Base-by-base conservation (phyloP, 768 basidiomycete species). In the Glaciozyma martinii region DNA sequence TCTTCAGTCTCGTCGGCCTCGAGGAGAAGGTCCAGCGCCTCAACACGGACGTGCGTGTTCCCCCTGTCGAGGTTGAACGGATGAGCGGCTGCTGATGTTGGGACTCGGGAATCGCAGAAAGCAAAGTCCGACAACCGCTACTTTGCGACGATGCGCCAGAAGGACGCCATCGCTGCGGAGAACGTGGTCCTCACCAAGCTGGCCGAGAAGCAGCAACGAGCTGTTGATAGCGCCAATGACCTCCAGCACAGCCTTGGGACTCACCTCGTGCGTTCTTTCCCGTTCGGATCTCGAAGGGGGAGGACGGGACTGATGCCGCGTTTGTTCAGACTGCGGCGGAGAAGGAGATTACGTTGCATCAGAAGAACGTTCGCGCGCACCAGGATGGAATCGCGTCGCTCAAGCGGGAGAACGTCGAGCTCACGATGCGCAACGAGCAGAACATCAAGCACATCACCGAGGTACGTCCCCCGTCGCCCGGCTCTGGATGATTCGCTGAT, bases 41-140 rank as follows among this genome's bases (percentile, higher is more conserved):
- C 49, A 78, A 78, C 23, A 80, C 84, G 29, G 92, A 94, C 76
- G 92, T 90, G 59, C 60, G 82, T 79, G 9, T 43, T 5, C 4
- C 27, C 18, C 47, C 61, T 19, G 43, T 29, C 62, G 23, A 23
- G 10, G 66, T 29, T 10, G 0, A 1, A 1, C 21, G 12, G 60
- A 53, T 8, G 29, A 44, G 25, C 8, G 2, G 7, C 43, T 43
- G 43, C 49, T 29, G 30, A n/a, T 61, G n/a, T n/a, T 33, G 37
- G 15, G 37, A 12, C 25, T 55, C n/a, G n/a, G 40, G 42, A 27
- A 12, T 44, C 32, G 55, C 77, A 97, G 90, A 90, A 89, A 86
- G 89, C 90, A 13, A 97, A 94, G 78, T 85, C 88, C 21, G 93
- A 97, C 65, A 94, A 92, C 79, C 97, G 93, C 76, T 98, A 84